phyloP scores from a whole-genome alignment of 768 basidiomycete genomes.

The Lenzites betulinus region DNA sequence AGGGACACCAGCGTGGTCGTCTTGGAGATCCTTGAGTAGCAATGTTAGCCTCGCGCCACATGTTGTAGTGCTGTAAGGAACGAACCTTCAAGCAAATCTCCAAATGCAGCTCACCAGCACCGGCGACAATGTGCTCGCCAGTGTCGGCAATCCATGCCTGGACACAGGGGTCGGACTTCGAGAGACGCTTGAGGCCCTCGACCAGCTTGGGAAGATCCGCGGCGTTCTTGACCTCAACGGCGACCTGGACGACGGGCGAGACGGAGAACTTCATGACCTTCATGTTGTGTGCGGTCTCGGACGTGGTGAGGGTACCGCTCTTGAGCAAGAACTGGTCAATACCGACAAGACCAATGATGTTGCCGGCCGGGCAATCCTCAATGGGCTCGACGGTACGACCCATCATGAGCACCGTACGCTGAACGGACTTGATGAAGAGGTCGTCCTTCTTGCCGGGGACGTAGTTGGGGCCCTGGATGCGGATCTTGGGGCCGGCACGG shows the following conservation, averaged over 20 bases:
- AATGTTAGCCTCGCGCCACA: not conserved
- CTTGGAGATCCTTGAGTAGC: constrained; percentile 83
- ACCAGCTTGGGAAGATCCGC: constrained; percentile 99
- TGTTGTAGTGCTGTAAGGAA: not conserved
- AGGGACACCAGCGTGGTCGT: constrained; percentile 99
- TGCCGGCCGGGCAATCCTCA: constrained; percentile 98
- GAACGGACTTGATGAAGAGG: constrained; percentile 95
- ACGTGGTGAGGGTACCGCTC: constrained; percentile 96
- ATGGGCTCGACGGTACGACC: constrained; percentile 98
- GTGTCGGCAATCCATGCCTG: constrained; percentile 90
- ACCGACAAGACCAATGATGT: constrained; percentile 99
- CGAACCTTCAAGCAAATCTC: constrained; percentile 97
- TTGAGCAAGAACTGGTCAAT: constrained; percentile 99
- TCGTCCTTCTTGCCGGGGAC: constrained; percentile 98
- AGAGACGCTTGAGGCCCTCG: constrained; percentile 99
- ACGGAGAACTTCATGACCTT: constrained; percentile 99
- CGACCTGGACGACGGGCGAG: constrained; percentile 98
- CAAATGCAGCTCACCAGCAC: constrained; percentile 98
- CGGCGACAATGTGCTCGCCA: constrained; percentile 98
- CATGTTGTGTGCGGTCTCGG: constrained; percentile 99
- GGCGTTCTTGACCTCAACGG: constrained; percentile 99
- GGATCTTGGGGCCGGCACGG: constrained; percentile 95
- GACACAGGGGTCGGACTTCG: constrained; percentile 99
- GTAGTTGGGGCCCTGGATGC: constrained; percentile 99
- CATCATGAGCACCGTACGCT: constrained; percentile 99